A percentile compares a stretch with the other conserved stretches of the same genome.
Conservation (phyloP, 352 stramenopile species). For the Globisporangium nodosum region DNA sequence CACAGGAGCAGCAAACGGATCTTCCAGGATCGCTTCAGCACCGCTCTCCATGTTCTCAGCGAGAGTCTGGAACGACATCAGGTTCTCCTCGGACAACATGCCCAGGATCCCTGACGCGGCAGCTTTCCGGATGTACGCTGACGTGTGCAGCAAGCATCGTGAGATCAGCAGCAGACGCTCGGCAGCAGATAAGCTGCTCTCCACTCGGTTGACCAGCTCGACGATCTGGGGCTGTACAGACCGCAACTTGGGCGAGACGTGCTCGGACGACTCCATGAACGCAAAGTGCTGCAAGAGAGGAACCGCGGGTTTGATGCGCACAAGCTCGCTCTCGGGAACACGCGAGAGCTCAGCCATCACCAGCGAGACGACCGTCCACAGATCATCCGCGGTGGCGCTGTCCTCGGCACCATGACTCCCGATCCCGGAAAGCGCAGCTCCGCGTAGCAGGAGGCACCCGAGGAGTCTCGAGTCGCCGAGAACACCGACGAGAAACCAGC, state of each 20-base stretch:
- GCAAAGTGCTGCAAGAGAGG: constrained; percentile 57
- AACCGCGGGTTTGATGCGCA: constrained; percentile 19
- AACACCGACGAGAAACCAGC: constrained; percentile 17
- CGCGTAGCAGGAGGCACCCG: constrained; percentile 17
- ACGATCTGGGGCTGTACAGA: constrained; percentile 29
- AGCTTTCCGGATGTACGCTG: constrained; percentile 38
- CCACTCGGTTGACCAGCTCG: constrained; percentile 36
- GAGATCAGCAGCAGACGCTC: constrained; percentile 27
- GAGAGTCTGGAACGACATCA: constrained; percentile 4
- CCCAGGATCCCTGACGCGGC: constrained; percentile 33
- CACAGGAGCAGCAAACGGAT: constrained; percentile 11
- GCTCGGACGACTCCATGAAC: constrained; percentile 33
- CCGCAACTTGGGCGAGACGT: constrained; percentile 14
- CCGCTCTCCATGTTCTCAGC: constrained; percentile 7
- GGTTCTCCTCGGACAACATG: constrained; percentile 19
- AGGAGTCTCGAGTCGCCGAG: constrained; percentile 26
- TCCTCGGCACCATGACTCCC: neutral
- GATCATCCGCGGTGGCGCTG: neutral
- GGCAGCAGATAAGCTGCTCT: constrained; percentile 15
- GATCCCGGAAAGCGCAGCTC: constrained; percentile 4
- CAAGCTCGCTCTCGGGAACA: constrained; percentile 16
- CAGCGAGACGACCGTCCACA: constrained; percentile 28
- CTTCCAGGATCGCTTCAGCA: neutral
- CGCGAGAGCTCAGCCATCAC: constrained; percentile 18
- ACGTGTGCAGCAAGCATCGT: constrained; percentile 47